These are phyloP conservation scores for Salix udensis DNA, from an alignment of 345 rosid genomes.

Conservation along the genomic window DNA sequence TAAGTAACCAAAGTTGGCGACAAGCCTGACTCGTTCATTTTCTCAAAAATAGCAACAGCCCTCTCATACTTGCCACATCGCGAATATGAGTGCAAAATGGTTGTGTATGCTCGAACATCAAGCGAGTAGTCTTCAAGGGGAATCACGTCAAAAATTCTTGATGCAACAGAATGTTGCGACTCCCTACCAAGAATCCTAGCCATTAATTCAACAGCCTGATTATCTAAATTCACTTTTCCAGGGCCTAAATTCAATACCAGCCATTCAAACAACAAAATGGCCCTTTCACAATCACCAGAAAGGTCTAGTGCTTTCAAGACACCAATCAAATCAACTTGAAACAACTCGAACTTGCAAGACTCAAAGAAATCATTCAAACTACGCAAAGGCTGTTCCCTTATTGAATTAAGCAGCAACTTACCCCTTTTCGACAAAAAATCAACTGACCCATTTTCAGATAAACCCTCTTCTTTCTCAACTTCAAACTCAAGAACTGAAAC, in stretches of 20 bases:
- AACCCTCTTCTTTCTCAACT: constrained; percentile 20
- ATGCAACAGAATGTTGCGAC: constrained; percentile 60
- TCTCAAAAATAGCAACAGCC: constrained; percentile 63
- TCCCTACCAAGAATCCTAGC: constrained; percentile 77
- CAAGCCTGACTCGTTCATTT: constrained; percentile 61
- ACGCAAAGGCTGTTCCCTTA: constrained; percentile 49
- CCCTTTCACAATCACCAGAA: constrained; percentile 65
- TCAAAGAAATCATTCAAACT: constrained; percentile 49
- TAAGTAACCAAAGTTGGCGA: constrained; percentile 80
- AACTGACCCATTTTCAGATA: constrained; percentile 27
- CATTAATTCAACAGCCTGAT: constrained; percentile 51
- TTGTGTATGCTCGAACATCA: constrained; percentile 77
- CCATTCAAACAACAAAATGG: constrained; percentile 76
- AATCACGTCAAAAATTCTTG: constrained; percentile 65
- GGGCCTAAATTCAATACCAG: constrained; percentile 28
- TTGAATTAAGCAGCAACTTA: constrained; percentile 40
- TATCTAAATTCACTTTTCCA: constrained; percentile 40
- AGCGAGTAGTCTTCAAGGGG: constrained; percentile 50
- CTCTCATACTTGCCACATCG: constrained; percentile 51
- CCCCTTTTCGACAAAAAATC: constrained; percentile 52
- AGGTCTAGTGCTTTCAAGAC: constrained; percentile 60
- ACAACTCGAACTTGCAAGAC: constrained; percentile 46
- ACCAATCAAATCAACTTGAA: constrained; percentile 55
- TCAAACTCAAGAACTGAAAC: constrained; percentile 30
- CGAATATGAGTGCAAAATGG: constrained; percentile 63